Conservation (phyloP, 2,329 filamentous ascomycete genomes). For the Epichloe brachyelytri region DNA sequence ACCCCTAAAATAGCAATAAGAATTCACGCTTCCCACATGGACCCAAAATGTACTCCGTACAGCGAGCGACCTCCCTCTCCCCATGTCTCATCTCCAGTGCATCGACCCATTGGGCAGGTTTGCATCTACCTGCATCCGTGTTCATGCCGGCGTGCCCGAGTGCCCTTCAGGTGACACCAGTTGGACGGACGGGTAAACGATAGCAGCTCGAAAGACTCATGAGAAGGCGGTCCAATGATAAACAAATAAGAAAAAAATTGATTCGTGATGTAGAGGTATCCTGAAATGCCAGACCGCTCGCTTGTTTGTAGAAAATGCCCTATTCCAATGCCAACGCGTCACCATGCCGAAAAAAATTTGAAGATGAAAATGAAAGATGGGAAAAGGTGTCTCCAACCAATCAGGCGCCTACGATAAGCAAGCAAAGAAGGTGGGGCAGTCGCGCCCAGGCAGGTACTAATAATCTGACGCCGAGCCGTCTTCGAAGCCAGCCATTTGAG, state of each 20-base stretch:
- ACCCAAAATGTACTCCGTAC: neutral
- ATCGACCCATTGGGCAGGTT: neutral
- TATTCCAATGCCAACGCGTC: neutral
- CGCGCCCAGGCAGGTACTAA: neutral
- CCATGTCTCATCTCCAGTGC: neutral
- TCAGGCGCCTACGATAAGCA: too few species aligned
- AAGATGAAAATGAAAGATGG: neutral
- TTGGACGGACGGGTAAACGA: neutral
- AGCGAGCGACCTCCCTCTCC: neutral
- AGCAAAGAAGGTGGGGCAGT: too few species aligned
- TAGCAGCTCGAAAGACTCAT: neutral
- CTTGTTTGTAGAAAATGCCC: slow-evolving; percentile 1
- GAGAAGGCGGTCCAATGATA: neutral
- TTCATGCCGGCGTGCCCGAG: neutral
- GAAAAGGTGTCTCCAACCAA: neutral
- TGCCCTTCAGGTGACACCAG: neutral
- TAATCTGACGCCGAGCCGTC: too few species aligned
- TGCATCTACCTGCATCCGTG: neutral
- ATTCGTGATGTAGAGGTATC: neutral
- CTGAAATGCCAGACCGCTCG: slow-evolving; percentile 4
- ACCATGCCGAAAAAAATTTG: neutral
- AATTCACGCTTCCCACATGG: neutral
- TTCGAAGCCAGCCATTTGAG: too few species aligned
- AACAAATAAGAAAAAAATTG: neutral
- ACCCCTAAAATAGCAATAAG: too few species aligned